These are phyloP conservation scores for Vachellia pachyceras DNA, from an alignment of 306 rosid species.

Conservation along the genomic window DNA sequence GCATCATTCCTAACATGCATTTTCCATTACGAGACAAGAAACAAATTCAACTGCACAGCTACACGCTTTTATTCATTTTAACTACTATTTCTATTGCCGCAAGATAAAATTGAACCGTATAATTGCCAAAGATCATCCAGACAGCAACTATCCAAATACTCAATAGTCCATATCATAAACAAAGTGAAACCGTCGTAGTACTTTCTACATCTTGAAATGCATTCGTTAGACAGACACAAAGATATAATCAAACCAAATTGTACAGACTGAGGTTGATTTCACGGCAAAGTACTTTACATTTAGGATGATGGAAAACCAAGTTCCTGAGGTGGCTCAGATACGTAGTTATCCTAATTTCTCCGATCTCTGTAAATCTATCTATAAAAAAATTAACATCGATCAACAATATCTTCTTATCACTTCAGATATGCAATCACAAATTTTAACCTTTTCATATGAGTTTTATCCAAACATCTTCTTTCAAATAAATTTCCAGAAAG, in stretches of 20 bases:
- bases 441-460: background rate
- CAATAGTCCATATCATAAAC: background rate
- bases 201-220: background rate
- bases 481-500: background rate
- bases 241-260: background rate
- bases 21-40: constrained; percentile 6
- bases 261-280: background rate
- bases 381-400: background rate
- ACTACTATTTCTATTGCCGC: background rate
- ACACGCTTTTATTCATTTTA: background rate
- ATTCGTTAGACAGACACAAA: background rate
- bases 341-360: background rate
- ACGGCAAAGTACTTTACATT: background rate
- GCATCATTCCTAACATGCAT: background rate
- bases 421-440: background rate
- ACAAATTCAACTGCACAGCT: background rate
- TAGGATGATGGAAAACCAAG: background rate
- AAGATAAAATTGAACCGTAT: background rate
- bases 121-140: background rate
- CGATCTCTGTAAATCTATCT: background rate
- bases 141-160: background rate
- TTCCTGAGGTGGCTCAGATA: background rate
- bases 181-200: background rate
- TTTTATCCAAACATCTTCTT: background rate
- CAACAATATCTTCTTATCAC: background rate